These are phyloP conservation scores for Pseudoneurospora amorphoporcata DNA, from an alignment of 495 filamentous ascomycete species.

Conservation along the genomic window DNA sequence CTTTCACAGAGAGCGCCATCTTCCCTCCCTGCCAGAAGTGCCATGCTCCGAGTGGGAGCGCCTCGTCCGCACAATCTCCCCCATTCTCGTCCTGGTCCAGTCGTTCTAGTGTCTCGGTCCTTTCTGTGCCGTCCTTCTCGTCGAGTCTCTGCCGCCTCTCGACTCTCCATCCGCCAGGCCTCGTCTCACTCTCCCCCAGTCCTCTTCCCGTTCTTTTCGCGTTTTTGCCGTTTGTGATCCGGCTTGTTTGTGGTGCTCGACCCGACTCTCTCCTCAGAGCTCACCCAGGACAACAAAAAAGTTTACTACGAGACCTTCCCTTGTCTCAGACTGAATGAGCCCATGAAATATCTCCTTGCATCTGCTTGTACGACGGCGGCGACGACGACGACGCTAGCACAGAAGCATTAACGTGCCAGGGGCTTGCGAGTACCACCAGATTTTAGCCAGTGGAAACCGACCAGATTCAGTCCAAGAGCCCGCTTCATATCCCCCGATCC, in stretches of 20 bases:
- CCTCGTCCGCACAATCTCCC: conserved; percentile 17
- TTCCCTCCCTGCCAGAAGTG: conserved; percentile 10
- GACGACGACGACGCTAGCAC: conserved; percentile 1
- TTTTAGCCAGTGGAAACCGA: conserved; percentile 4
- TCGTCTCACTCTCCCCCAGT: conserved; percentile 3
- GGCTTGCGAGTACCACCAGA: conserved; percentile 12
- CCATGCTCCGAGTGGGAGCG: background rate
- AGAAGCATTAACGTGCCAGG: conserved; percentile 10
- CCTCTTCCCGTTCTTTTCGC: conserved; percentile 1
- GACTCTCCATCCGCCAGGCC: background rate
- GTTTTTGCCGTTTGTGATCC: background rate
- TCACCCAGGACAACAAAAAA: background rate
- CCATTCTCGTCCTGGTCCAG: conserved; percentile 4
- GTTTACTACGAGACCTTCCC: background rate
- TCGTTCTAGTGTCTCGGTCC: conserved; percentile 6
- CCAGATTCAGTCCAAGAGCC: conserved; percentile 1
- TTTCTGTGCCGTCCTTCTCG: conserved; percentile 3
- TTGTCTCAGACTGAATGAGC: background rate
- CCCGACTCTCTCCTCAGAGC: background rate
- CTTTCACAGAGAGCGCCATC: background rate
- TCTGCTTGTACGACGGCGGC: background rate
- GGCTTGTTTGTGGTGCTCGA: background rate
- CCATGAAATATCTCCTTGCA: background rate
- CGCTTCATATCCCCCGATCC: conserved; percentile 17
- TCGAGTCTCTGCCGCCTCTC: conserved; percentile 2